A percentile compares a stretch with the other conserved stretches of the same genome.
Evolutionary conservation across 331 rosid species (phyloP).

Genomic region (Acacia concinna): DNA sequence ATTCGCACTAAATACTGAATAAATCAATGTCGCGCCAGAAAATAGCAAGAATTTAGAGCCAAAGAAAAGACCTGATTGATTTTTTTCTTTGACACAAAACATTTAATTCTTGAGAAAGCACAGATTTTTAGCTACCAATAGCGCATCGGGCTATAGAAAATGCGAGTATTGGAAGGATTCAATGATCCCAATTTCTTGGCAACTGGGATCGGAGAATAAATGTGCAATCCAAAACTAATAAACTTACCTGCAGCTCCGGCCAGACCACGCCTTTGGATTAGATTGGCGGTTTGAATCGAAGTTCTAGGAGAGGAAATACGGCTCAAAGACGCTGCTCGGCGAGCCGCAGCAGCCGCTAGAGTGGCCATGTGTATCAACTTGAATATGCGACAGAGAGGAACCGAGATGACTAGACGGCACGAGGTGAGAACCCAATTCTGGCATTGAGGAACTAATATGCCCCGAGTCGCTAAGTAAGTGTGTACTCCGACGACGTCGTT

Average conservation of each 20-base stretch:
- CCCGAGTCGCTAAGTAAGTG: too few species aligned
- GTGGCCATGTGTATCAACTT: slow-evolving; percentile 53
- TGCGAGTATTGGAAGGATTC: neutral
- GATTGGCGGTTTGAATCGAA: slow-evolving; percentile 43
- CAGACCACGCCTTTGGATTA: slow-evolving; percentile 72
- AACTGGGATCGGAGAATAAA: slow-evolving; percentile 28
- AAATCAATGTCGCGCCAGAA: neutral
- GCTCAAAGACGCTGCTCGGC: slow-evolving; percentile 60
- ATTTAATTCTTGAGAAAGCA: neutral
- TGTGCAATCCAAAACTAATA: neutral
- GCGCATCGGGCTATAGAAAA: neutral
- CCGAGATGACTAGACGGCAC: neutral
- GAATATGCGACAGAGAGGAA: slow-evolving; percentile 6
- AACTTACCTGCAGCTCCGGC: slow-evolving; percentile 82
- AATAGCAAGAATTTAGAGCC: neutral
- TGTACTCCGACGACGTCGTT: slow-evolving; percentile 18
- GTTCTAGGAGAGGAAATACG: slow-evolving; percentile 55
- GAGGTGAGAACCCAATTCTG: neutral
- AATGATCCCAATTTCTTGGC: neutral
- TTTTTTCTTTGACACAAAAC: neutral
- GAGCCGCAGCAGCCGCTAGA: slow-evolving; percentile 58
- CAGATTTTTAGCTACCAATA: neutral
- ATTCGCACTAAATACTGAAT: neutral
- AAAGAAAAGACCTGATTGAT: too few species aligned
- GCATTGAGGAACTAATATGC: neutral